Evolutionary conservation across 192 early-diverging fungal genomes (phyloP).

Genomic region (Podila horticola): DNA sequence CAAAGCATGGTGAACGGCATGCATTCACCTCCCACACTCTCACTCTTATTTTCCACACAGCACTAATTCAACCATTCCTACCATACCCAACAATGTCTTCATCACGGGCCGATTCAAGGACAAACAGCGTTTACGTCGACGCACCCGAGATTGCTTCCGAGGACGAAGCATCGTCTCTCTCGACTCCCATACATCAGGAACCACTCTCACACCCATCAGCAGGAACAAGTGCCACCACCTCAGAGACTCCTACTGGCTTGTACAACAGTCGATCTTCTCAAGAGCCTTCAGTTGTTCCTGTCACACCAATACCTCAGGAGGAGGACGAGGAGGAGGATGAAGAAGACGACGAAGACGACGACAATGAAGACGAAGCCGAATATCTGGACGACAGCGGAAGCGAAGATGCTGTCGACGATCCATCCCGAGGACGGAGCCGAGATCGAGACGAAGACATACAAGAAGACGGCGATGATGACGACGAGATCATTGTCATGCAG

Average conservation of each 20-base stretch:
- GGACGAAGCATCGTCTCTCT: neutral
- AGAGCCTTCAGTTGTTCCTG: constrained; percentile 4
- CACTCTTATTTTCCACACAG: no score
- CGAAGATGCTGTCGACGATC: neutral
- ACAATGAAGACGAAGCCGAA: neutral
- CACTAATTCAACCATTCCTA: no score
- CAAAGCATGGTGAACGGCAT: no score
- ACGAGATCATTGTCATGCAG: constrained; percentile 23
- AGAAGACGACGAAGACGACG: neutral
- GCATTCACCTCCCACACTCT: no score
- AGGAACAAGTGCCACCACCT: no score
- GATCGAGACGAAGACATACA: neutral
- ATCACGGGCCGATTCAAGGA: constrained; percentile 2
- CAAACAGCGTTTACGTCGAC: constrained; percentile 23
- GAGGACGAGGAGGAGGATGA: neutral
- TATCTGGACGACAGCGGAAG: neutral
- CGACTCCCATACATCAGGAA: neutral
- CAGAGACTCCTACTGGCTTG: neutral
- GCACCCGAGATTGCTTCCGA: constrained; percentile 12
- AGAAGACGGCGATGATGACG: neutral
- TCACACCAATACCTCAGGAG: neutral
- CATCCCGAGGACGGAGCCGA: neutral
- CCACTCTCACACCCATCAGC: neutral
- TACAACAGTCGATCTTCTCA: neutral
- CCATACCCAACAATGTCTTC: neutral